Evolutionary conservation across 1,284 basidiomycete species (phyloP), one percentile per base, ranked within the genome.

Genomic region (Fomitopsis betulina): DNA sequence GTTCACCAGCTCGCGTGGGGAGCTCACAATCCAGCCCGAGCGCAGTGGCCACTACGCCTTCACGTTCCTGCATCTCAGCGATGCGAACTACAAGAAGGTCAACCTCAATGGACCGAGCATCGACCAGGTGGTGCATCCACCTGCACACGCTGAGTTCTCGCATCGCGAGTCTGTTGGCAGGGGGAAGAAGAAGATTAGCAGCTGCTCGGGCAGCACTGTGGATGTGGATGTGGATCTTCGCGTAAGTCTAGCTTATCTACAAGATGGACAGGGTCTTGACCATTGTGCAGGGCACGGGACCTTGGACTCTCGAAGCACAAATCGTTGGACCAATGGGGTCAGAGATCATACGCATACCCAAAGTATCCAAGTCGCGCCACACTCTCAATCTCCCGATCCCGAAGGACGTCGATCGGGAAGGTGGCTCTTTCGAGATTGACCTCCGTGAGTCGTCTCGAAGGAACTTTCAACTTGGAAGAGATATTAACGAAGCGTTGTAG

Each of bases 1-100:
- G 1, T 92, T 95, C 71, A 68, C 83, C 3, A 80, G 79, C 30
- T 89, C 91, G 19, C 84, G 93, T 23, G 93, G 91, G 52, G 91
- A 96, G 70, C 77, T 98, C 62, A 89, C 87, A 7, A 77, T 98
- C 49, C 89, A 94, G 67, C 96, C 96, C 0, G 89, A 94, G 45
- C 84, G 84, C 49, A 92, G 94, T 62, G 96, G 96, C 9, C 87
- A 91, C 63, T 98, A 97, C 71, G 85, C 85, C 17, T 98, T 97
- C 76, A 84, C 81, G 1, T 96, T 98, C 74, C 74, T 82, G 10
- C 79, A 85, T 45, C 75, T 99, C 53, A 90, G 89, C 68, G 96
- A 99, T 71, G 80, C 83, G 21, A 87, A 94, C 71, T 98, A 99
- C 74, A 79, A 83, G 63, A 85, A 85, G 62, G 79, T 94, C 15